Evolutionary conservation across 1,284 basidiomycete species (phyloP).

Genomic region (Ganoderma leucocontextum): DNA sequence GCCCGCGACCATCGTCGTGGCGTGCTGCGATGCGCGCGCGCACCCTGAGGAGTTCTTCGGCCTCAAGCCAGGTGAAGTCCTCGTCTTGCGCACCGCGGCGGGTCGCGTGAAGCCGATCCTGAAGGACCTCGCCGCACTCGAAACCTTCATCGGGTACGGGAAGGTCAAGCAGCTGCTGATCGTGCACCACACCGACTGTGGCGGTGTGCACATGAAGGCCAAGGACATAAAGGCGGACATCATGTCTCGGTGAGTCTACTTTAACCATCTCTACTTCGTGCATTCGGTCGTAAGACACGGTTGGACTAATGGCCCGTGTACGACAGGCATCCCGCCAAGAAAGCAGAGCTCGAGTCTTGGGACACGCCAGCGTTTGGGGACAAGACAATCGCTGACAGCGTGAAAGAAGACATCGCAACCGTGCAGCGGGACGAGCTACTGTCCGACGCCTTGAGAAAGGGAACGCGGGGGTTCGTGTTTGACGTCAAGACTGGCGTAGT

Average conservation of each 20-base stretch:
- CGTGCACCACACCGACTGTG: slow-evolving; percentile 7
- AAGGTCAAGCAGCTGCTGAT: slow-evolving; percentile 1
- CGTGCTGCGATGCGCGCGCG: not conserved
- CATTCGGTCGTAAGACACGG: too few relatives aligned
- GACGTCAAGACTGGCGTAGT: not conserved
- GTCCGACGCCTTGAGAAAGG: not conserved
- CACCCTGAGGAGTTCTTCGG: slow-evolving; percentile 5
- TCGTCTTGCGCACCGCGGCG: not conserved
- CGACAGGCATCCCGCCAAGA: not conserved
- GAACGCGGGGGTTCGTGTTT: not conserved
- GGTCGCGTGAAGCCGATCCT: not conserved
- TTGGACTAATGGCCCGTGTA: too few relatives aligned
- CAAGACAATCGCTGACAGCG: not conserved
- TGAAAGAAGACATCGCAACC: not conserved
- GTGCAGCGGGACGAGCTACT: not conserved
- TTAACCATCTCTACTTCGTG: not conserved
- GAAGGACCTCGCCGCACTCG: not conserved
- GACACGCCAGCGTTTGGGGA: not conserved
- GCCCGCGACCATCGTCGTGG: not conserved
- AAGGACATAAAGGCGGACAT: not conserved
- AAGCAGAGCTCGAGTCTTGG: slow-evolving; percentile 3
- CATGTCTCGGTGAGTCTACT: not conserved
- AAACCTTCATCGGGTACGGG: slow-evolving; percentile 1
- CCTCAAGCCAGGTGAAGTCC: not conserved
- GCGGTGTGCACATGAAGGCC: not conserved